phyloP scores from a whole-genome alignment of 768 basidiomycete genomes.

The Leccinum truebloodii region DNA sequence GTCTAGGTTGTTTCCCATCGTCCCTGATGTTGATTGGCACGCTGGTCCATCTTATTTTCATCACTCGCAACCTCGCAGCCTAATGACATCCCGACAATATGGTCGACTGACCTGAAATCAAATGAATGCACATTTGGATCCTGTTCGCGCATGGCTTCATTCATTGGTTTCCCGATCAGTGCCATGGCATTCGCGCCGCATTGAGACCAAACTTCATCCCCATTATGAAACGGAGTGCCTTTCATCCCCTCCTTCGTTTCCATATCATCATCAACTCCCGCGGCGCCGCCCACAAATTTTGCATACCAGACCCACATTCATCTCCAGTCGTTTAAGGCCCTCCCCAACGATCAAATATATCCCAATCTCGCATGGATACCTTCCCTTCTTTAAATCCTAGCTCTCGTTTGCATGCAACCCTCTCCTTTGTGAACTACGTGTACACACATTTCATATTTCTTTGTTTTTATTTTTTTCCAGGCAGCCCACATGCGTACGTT shows the following conservation, averaged over 20 bases:
- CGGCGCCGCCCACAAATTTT: not conserved
- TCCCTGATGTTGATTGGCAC: not conserved
- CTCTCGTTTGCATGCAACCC: not conserved
- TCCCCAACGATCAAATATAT: not conserved
- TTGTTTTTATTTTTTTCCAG: not conserved
- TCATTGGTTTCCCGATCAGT: not conserved
- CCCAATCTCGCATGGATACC: slow-evolving; percentile 8
- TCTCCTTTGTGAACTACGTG: not conserved
- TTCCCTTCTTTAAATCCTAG: not conserved
- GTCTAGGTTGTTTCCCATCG: slow-evolving; percentile 7
- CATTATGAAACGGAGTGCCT: not conserved
- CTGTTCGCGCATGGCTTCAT: not conserved
- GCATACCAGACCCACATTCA: not conserved
- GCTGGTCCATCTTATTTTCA: not conserved
- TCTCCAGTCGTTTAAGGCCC: not conserved
- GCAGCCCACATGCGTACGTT: not conserved
- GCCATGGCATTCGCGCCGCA: not conserved
- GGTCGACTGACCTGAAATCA: slow-evolving; percentile 3
- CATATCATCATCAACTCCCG: not conserved
- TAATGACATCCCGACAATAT: slow-evolving; percentile 2
- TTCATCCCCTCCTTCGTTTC: not conserved
- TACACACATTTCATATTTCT: not conserved
- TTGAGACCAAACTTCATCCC: not conserved
- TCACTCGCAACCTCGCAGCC: slow-evolving; percentile 3
- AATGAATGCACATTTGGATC: slow-evolving; percentile 5